Conservation (phyloP, 495 filamentous ascomycete genomes). For the Mytilinidion resinicola region DNA sequence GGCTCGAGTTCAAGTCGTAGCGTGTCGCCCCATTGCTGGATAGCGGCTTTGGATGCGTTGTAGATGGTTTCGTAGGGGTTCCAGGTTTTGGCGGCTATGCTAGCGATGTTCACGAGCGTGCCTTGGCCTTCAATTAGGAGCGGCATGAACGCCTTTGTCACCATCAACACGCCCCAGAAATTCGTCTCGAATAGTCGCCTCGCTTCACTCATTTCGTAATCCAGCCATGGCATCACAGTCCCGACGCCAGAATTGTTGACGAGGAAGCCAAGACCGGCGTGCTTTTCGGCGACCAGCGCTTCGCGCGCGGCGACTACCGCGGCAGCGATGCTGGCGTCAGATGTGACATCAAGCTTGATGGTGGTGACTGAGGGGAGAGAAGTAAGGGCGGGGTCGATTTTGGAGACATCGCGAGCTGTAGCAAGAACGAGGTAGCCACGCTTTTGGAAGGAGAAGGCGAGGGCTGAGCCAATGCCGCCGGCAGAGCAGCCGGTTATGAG, state of each 20-base stretch:
- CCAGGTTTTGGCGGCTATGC: neutral
- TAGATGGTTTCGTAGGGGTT: constrained; percentile 5
- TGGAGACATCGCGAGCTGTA: constrained; percentile 36
- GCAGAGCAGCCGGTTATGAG: constrained; percentile 48
- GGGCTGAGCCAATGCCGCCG: constrained; percentile 42
- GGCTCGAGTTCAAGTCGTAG: constrained; percentile 18
- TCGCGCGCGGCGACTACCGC: constrained; percentile 1
- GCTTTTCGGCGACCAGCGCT: neutral
- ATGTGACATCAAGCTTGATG: constrained; percentile 13
- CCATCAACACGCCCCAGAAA: constrained; percentile 4
- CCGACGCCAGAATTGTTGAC: constrained; percentile 42
- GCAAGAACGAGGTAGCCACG: constrained; percentile 41
- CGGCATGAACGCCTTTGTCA: constrained; percentile 18
- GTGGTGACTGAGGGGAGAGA: constrained; percentile 22
- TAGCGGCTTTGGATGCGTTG: constrained; percentile 21
- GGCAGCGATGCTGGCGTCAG: constrained; percentile 11
- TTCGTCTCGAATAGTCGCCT: constrained; percentile 23
- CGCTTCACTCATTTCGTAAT: constrained; percentile 35
- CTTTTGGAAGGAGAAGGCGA: constrained; percentile 39
- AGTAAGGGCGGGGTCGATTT: constrained; percentile 18
- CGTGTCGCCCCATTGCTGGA: constrained; percentile 8
- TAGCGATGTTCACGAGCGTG: constrained; percentile 4
- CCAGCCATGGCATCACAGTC: constrained; percentile 33
- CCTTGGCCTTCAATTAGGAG: constrained; percentile 13
- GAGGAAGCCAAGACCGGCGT: constrained; percentile 35